phyloP scores from a whole-genome alignment of 345 rosid species.

The Eucalyptus marginata region DNA sequence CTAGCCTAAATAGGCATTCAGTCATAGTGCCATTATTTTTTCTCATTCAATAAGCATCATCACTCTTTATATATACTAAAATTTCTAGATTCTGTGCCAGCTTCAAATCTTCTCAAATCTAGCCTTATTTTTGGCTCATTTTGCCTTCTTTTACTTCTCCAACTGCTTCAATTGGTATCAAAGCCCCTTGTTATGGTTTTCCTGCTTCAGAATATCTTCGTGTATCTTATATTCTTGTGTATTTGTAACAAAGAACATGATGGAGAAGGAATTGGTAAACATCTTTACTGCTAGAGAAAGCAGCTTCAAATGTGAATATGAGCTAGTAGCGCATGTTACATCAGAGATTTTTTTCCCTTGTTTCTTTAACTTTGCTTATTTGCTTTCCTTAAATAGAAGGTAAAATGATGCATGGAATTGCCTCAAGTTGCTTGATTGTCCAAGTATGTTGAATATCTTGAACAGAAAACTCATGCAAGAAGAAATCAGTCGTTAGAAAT shows the following conservation, averaged over 20 bases:
- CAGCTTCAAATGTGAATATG: neutral
- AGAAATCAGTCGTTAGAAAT: neutral
- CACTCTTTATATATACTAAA: neutral
- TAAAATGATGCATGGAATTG: neutral
- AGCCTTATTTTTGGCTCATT: neutral
- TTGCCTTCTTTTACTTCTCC: neutral
- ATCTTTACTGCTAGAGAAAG: neutral
- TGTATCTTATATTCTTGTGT: neutral
- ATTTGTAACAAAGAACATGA: neutral
- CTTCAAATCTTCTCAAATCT: neutral
- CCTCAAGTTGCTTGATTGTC: neutral
- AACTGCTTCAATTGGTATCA: neutral
- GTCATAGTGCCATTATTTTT: neutral
- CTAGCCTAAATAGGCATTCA: neutral
- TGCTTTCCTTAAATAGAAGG: neutral
- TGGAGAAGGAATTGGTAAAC: neutral
- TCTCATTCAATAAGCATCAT: neutral
- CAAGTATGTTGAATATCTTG: neutral
- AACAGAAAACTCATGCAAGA: neutral
- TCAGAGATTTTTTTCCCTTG: neutral
- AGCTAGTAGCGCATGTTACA: neutral
- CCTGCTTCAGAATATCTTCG: neutral
- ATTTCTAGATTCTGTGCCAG: neutral
- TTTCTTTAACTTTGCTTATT: neutral
- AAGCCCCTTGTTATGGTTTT: neutral